Percentiles rank a stretch among this genome's conserved stretches.
phyloP scores from a whole-genome alignment of 768 basidiomycete genomes.

The Mycena belliarum region DNA sequence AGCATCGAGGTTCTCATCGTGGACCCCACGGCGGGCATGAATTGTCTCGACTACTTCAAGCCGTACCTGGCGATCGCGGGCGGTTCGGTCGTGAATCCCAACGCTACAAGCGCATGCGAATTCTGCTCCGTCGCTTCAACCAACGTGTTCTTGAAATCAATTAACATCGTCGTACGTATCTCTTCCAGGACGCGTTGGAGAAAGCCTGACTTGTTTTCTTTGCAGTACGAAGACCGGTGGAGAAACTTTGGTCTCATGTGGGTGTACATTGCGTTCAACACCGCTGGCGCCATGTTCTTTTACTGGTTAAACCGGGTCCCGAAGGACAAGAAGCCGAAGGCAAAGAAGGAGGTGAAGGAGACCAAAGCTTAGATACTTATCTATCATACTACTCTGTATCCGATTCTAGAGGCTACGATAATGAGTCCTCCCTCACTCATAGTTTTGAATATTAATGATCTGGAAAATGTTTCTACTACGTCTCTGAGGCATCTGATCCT shows the following conservation, averaged over 20 bases:
- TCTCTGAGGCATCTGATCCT: no score
- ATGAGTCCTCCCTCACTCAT: no score
- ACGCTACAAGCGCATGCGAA: conserved; percentile 52
- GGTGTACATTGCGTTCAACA: conserved; percentile 51
- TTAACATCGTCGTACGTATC: conserved; percentile 58
- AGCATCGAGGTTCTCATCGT: conserved; percentile 52
- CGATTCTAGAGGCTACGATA: no score
- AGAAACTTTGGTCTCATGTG: conserved; percentile 54
- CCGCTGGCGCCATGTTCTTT: conserved; percentile 30
- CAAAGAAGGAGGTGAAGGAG: conserved; percentile 15
- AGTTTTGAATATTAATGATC: no score
- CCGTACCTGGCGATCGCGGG: conserved; percentile 50
- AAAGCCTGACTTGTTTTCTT: conserved; percentile 41
- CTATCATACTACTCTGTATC: no score
- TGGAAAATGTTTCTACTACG: no score
- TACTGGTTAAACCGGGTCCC: conserved; percentile 20
- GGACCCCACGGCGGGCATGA: conserved; percentile 52
- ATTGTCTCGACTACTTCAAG: conserved; percentile 53
- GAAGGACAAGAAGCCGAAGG: conserved; percentile 20
- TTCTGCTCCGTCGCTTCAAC: conserved; percentile 63
- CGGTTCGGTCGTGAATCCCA: conserved; percentile 57
- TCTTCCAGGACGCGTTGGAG: conserved; percentile 53
- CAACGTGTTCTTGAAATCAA: conserved; percentile 52
- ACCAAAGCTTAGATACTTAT: conserved; percentile 1
- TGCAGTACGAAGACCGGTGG: conserved; percentile 52